phyloP scores from a whole-genome alignment of 495 filamentous ascomycete species.

The Chlorociboria aeruginascens region DNA sequence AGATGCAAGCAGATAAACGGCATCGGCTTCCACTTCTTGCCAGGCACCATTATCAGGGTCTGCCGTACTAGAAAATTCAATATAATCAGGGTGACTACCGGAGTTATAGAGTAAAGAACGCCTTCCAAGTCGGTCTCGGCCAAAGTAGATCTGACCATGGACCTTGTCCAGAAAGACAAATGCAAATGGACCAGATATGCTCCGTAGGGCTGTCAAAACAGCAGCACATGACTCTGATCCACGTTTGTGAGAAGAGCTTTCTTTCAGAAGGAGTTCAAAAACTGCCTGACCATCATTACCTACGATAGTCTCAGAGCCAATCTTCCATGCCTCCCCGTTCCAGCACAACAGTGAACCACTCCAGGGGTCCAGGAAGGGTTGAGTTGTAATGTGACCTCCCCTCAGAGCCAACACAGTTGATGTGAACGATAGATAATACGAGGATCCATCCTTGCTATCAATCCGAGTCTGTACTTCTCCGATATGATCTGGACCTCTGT shows the following conservation, averaged over 20 bases:
- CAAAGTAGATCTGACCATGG: constrained; percentile 55
- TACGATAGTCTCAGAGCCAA: constrained; percentile 38
- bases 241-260: constrained; percentile 20
- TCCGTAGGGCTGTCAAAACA: constrained; percentile 41
- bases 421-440: constrained; percentile 46
- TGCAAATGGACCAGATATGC: constrained; percentile 75
- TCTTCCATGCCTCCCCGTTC: constrained; percentile 97
- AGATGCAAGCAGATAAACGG: constrained; percentile 57
- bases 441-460: constrained; percentile 14
- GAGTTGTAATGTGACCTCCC: constrained; percentile 55
- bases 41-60: constrained; percentile 45
- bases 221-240: constrained; percentile 19
- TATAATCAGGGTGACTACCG: constrained; percentile 26
- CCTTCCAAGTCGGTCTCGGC: constrained; percentile 75
- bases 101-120: constrained; percentile 58
- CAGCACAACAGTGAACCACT: constrained; percentile 77
- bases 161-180: constrained; percentile 75
- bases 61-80: constrained; percentile 68
- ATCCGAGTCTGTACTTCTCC: constrained; percentile 26
- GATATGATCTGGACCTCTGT: constrained; percentile 38
- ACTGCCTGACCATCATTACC: constrained; percentile 72
- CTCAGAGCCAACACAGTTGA: constrained; percentile 83
- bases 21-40: constrained; percentile 73
- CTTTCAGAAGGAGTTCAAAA: constrained; percentile 48
- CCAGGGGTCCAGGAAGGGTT: constrained; percentile 54